Base-by-base conservation (phyloP, 176 grass and related monocot species). In the Oryza rufipogon region DNA sequence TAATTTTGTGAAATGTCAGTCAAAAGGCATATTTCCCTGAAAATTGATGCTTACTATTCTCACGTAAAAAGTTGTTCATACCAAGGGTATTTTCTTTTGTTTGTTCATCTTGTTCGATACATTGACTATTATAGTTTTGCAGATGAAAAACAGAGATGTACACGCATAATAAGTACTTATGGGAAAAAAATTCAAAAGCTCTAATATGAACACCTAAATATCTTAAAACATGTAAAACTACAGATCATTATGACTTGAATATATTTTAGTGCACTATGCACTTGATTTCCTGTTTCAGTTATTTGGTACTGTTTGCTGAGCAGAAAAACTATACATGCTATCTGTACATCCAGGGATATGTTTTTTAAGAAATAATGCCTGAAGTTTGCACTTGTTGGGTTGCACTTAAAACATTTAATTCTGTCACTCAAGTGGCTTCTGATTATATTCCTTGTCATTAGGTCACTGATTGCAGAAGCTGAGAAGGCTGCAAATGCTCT, bases 381-480 rank as follows among this genome's bases (percentile, higher is more conserved):
- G 5, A 48, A 65, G 32, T 33, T 20, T 36, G 71, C 44, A 33
- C 42, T 39, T 23, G 17, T 38, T 71, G 11, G 17, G 28, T 73
- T 33, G 45, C 39, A 42, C 41, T 90, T 7, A n/a, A 38, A 2
- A 60, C 26, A 67, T 26, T 69, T 11, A 38, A 15, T 80, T 75
- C 39, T 47, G 13, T 68, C n/a, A 42, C 22, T 7, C 58, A 63
- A 80, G 47, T 79, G 74, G 69, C 65, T 73, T 66, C 68, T 79
- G n/a, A 52, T 84, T 42, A 79, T 45, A 28, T 78, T 88, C 36
- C 86, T 81, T 75, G 65, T 70, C 66, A 78, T 87, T 68, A 97
- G 95, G 89, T 86, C 91, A 81, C 74, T 91, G 32, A 97, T 97
- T 84, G 87, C 74, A 46, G 92, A 97, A 91, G 92, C 92, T 28